Percentiles rank a stretch among this genome's conserved stretches.
Conservation (phyloP, 2,329 filamentous ascomycete genomes). For the Neospermospora avenae region DNA sequence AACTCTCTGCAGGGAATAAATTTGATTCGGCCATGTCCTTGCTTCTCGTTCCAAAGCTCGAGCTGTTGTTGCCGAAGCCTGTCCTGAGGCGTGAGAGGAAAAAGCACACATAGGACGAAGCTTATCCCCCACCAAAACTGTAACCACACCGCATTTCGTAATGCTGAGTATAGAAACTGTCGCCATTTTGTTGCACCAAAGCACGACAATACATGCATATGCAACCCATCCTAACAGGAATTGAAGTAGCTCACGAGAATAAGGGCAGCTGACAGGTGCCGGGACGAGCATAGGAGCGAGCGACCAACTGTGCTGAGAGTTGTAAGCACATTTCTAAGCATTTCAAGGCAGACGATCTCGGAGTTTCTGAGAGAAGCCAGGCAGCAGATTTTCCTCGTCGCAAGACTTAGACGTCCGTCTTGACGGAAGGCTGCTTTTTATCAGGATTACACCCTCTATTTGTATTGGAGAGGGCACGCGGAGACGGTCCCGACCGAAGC, state of each 20-base stretch:
- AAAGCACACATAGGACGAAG: conserved; percentile 6
- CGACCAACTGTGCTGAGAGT: not conserved
- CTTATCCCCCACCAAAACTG: not conserved
- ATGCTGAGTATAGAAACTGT: not conserved
- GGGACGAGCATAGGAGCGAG: conserved; percentile 3
- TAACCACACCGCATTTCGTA: not conserved
- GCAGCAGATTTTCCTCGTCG: not conserved
- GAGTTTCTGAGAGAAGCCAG: not conserved
- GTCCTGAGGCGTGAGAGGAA: not conserved
- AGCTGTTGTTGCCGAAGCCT: not conserved
- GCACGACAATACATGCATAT: conserved; percentile 17
- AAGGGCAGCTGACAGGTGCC: conserved; percentile 20
- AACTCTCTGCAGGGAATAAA: not conserved
- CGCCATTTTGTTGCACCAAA: conserved; percentile 14
- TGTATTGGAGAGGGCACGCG: not conserved
- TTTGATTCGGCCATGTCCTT: not conserved
- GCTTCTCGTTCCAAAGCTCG: not conserved
- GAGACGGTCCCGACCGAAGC: not conserved
- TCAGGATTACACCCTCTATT: not conserved
- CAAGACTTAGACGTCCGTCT: conserved; percentile 9
- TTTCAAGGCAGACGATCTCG: not conserved
- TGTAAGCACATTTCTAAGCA: not conserved
- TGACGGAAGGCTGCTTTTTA: conserved; percentile 14
- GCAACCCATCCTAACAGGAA: conserved; percentile 15
- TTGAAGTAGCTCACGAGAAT: conserved; percentile 15